Conservation (phyloP, 306 rosid genomes). For the Medicago truncatula region MtrunA17r5.0-ANR NC_053044.1:39099001-39099500, state of each 20-base stretch:
- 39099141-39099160: neutral
- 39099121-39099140: neutral
- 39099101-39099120: slow-evolving; percentile 13
- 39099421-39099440: slow-evolving; percentile 17
- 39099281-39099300: slow-evolving; percentile 10
- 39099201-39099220: slow-evolving; percentile 17
- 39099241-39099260: slow-evolving; percentile 10
- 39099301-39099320: neutral
- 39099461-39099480: slow-evolving; percentile 30
- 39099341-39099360: slow-evolving; percentile 2
- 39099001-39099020: slow-evolving; percentile 26
- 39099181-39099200: neutral
- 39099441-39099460: neutral
- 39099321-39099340: slow-evolving; percentile 26
- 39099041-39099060: slow-evolving; percentile 7
- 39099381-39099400: neutral
- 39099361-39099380: neutral
- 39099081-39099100: neutral
- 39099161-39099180: slow-evolving; percentile 8
- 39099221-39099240: neutral
- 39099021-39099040: neutral
- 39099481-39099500: slow-evolving; percentile 81
- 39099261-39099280: neutral
- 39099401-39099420: slow-evolving; percentile 1
- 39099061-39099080: neutral